A percentile compares a stretch with the other conserved stretches of the same genome.
Conservation (phyloP, 108 stramenopile species). For the Skeletonema marinoi region DNA sequence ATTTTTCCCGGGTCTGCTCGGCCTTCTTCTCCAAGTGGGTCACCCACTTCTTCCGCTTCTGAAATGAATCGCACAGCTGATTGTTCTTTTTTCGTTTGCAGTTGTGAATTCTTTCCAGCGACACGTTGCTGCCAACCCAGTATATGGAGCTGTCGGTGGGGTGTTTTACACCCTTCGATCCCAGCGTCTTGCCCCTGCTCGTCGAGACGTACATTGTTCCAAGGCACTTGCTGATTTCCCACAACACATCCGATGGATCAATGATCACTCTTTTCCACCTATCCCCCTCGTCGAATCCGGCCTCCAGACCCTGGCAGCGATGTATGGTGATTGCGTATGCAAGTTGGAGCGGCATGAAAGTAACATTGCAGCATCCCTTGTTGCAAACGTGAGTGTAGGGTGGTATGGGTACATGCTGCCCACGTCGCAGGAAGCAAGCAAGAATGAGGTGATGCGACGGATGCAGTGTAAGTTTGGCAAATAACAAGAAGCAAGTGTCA, state of each 20-base stretch:
- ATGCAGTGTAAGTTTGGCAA: no score
- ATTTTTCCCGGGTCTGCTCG: no score
- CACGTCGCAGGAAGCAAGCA: no score
- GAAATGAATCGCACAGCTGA: no score
- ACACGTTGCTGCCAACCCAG: neutral
- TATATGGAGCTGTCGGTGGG: neutral
- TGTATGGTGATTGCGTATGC: neutral
- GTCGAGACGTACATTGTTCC: neutral
- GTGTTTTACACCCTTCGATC: neutral
- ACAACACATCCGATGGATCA: neutral
- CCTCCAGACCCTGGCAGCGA: neutral
- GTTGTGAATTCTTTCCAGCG: neutral
- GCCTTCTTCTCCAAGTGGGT: no score
- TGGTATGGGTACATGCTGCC: neutral
- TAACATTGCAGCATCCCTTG: neutral
- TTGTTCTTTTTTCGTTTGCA: no score
- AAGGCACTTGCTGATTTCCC: neutral
- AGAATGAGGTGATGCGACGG: no score
- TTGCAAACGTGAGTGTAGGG: neutral
- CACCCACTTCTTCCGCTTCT: no score
- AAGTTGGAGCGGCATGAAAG: neutral
- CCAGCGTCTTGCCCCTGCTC: neutral
- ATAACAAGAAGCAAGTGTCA: no score
- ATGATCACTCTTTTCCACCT: neutral
- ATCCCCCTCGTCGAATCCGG: neutral